A percentile compares a stretch with the other conserved stretches of the same genome.
Evolutionary conservation across 768 basidiomycete species (phyloP).

Genomic region (Leccinum broughii): DNA sequence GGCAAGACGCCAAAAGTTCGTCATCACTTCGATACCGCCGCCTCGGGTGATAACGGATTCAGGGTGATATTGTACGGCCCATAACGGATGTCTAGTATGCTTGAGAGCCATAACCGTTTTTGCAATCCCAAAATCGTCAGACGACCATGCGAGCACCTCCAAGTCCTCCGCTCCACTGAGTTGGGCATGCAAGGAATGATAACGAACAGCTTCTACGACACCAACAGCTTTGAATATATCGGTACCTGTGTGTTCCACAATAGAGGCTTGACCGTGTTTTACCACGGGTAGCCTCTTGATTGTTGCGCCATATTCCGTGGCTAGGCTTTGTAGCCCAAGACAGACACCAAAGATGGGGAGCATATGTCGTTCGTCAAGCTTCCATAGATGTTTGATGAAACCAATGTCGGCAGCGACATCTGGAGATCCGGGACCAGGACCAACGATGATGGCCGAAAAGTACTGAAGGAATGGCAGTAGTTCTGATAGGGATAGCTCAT

Average conservation of each 20-base stretch:
- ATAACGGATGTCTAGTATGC: conserved; percentile 68
- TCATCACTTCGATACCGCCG: conserved; percentile 66
- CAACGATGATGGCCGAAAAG: conserved; percentile 72
- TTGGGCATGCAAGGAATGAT: conserved; percentile 76
- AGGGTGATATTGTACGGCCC: conserved; percentile 90
- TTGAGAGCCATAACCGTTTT: conserved; percentile 72
- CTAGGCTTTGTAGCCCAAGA: conserved; percentile 78
- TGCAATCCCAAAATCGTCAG: conserved; percentile 67
- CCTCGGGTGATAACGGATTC: conserved; percentile 75
- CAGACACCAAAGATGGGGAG: conserved; percentile 84
- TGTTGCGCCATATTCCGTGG: conserved; percentile 59
- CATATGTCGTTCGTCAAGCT: conserved; percentile 46
- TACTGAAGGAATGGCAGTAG: conserved; percentile 54
- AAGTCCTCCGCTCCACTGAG: conserved; percentile 47
- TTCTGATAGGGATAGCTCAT: conserved; percentile 50
- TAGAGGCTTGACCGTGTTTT: conserved; percentile 79
- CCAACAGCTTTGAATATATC: conserved; percentile 64
- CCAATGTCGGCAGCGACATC: conserved; percentile 62
- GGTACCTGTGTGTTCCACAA: conserved; percentile 41
- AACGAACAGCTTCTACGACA: conserved; percentile 63
- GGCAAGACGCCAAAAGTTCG: conserved; percentile 75
- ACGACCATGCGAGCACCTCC: conserved; percentile 70
- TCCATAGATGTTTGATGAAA: conserved; percentile 71
- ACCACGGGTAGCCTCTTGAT: conserved; percentile 62
- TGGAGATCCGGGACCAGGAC: conserved; percentile 83